A percentile compares a stretch with the other conserved stretches of the same genome.
Conservation (phyloP, 1,284 basidiomycete genomes). For the Earliella scabrosa region DNA sequence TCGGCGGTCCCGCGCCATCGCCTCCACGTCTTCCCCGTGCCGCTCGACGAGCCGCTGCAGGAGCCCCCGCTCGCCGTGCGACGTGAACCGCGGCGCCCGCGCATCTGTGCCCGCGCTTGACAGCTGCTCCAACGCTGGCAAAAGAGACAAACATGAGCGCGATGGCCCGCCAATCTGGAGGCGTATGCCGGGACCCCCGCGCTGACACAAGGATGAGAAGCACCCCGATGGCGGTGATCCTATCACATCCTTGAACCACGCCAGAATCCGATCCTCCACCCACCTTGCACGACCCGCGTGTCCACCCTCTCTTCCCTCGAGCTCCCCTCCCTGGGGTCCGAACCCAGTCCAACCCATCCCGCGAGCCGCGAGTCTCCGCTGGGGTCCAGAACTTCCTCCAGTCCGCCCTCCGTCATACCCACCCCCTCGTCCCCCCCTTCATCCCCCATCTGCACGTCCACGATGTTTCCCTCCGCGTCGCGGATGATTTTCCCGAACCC, state of each 20-base stretch:
- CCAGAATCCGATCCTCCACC: conserved; percentile 28
- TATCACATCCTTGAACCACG: conserved; percentile 14
- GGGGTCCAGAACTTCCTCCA: conserved; percentile 34
- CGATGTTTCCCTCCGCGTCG: conserved; percentile 81
- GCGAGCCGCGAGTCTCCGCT: conserved; percentile 35
- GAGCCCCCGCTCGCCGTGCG: conserved; percentile 72
- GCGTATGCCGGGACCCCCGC: conserved; percentile 1
- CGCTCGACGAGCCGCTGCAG: conserved; percentile 70
- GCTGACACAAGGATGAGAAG: conserved; percentile 19
- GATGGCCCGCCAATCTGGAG: conserved; percentile 18
- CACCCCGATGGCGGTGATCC: conserved; percentile 16
- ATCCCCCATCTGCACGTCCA: conserved; percentile 76
- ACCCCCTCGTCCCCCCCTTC: conserved; percentile 45
- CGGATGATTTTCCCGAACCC: conserved; percentile 87
- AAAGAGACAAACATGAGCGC: conserved; percentile 14
- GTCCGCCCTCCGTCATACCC: conserved; percentile 22
- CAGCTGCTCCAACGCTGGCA: conserved; percentile 50
- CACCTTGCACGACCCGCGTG: conserved; percentile 40
- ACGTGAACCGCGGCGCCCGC: conserved; percentile 65
- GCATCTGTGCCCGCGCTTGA: conserved; percentile 41
- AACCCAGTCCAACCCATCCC: conserved; percentile 37
- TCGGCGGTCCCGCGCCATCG: conserved; percentile 82
- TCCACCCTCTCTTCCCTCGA: conserved; percentile 14
- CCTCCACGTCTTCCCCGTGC: conserved; percentile 75
- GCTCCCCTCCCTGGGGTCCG: conserved; percentile 23